Evolutionary conservation across 1,284 basidiomycete genomes (phyloP).

Genomic region (Phellopilus nigrolimitatus): DNA sequence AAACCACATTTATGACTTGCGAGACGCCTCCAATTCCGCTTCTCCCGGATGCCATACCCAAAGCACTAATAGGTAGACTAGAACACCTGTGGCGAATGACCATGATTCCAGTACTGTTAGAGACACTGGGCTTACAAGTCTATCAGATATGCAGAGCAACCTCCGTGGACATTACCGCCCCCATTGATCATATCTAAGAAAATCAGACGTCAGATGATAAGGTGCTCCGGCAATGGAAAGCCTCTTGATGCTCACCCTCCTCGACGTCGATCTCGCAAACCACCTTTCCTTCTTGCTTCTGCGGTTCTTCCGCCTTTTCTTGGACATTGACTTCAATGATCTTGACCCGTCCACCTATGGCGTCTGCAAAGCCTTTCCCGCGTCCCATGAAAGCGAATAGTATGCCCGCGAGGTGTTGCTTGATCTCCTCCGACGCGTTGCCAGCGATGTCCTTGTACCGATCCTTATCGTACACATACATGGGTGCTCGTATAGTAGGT

Average conservation of each 20-base stretch:
- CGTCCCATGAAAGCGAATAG: too few relatives aligned
- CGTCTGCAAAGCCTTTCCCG: too few relatives aligned
- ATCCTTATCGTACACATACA: not conserved
- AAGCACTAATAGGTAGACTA: slow-evolving; percentile 36
- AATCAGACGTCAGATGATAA: not conserved
- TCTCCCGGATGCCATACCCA: slow-evolving; percentile 27
- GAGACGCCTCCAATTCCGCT: too few relatives aligned
- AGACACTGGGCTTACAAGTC: not conserved
- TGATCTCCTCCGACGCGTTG: slow-evolving; percentile 39
- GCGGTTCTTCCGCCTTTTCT: slow-evolving; percentile 33
- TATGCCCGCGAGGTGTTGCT: slow-evolving; percentile 34
- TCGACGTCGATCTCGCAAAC: slow-evolving; percentile 42
- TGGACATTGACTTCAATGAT: too few relatives aligned
- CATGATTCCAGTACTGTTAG: not conserved
- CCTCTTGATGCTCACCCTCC: slow-evolving; percentile 31
- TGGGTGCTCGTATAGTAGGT: too few relatives aligned
- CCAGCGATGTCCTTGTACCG: slow-evolving; percentile 31
- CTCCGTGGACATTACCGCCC: slow-evolving; percentile 39
- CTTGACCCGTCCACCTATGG: too few relatives aligned
- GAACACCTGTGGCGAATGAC: slow-evolving; percentile 35
- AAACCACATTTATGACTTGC: slow-evolving; percentile 44
- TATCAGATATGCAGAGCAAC: too few relatives aligned
- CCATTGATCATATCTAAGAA: slow-evolving; percentile 44
- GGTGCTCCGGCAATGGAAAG: not conserved
- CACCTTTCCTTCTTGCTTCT: slow-evolving; percentile 37